Evolutionary conservation across 352 stramenopile genomes (phyloP).

Genomic region (Pseudoperonospora humuli): DNA sequence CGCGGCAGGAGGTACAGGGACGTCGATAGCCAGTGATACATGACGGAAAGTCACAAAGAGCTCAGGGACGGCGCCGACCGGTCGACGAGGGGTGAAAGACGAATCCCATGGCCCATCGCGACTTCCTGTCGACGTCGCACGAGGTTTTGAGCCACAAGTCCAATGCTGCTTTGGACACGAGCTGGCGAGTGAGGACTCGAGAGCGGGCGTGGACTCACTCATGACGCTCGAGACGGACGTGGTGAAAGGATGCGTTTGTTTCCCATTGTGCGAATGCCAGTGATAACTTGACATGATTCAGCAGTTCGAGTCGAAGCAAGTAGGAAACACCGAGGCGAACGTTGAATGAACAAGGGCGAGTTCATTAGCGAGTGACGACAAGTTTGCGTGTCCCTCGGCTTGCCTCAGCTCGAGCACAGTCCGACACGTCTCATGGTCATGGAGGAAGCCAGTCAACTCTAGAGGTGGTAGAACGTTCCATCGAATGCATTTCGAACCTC

Average conservation of each 20-base stretch:
- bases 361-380: not conserved
- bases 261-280: conserved; percentile 10
- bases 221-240: conserved; percentile 23
- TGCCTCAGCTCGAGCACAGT: conserved; percentile 4
- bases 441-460: too few relatives aligned
- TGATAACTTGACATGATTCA: conserved; percentile 13
- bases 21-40: conserved; percentile 26
- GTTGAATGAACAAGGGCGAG: conserved; percentile 12
- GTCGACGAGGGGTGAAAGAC: conserved; percentile 21
- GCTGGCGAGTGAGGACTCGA: conserved; percentile 22
- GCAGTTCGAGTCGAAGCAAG: not conserved
- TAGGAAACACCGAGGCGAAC: conserved; percentile 7
- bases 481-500: too few relatives aligned
- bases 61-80: conserved; percentile 19
- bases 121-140: conserved; percentile 3
- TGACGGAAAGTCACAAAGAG: conserved; percentile 30
- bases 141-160: conserved; percentile 9
- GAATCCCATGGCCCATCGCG: conserved; percentile 5
- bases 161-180: conserved; percentile 24
- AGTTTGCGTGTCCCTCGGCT: conserved; percentile 11
- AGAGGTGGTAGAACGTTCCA: too few relatives aligned
- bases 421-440: too few relatives aligned
- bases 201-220: conserved; percentile 22
- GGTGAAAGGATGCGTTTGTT: conserved; percentile 17
- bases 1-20: conserved; percentile 15